phyloP scores from a whole-genome alignment of 2,329 filamentous ascomycete species.

The Apiospora hydei region DNA sequence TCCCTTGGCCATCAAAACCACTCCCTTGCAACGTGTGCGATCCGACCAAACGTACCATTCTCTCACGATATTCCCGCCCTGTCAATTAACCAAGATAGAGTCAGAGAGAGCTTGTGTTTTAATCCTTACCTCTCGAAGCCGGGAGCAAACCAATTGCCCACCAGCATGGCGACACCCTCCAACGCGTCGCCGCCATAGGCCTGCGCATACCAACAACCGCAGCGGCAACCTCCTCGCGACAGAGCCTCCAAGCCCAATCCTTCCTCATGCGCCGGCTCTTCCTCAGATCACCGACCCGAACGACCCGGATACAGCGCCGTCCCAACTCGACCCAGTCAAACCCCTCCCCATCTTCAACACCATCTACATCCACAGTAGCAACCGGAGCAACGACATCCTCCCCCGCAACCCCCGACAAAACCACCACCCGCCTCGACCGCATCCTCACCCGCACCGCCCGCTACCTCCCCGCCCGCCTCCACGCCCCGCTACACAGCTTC shows the following conservation, averaged over 20 bases:
- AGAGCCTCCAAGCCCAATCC: conserved; percentile 16
- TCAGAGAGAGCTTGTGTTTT: too few species aligned
- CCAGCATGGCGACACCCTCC: conserved; percentile 12
- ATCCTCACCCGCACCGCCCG: conserved; percentile 52
- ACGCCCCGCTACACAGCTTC: conserved; percentile 73
- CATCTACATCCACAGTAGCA: too few species aligned
- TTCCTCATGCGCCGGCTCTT: conserved; percentile 5
- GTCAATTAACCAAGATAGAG: too few species aligned
- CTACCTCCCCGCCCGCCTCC: conserved; percentile 70
- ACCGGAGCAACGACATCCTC: too few species aligned
- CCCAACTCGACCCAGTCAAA: too few species aligned
- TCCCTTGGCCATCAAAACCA: background rate
- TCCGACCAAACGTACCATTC: background rate
- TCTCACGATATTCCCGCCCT: background rate
- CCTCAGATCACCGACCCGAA: background rate
- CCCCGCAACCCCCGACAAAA: conserved; percentile 25
- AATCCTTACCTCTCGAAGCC: background rate
- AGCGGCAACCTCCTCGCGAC: background rate
- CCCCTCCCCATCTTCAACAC: too few species aligned
- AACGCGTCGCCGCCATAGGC: conserved; percentile 13
- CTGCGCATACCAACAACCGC: conserved; percentile 3
- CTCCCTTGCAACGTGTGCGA: background rate
- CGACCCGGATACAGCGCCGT: conserved; percentile 27
- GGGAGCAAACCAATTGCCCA: background rate
- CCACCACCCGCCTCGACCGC: conserved; percentile 48